Conservation (phyloP, 164 flowering plant genomes). For the Tetracentron sinense region DNA sequence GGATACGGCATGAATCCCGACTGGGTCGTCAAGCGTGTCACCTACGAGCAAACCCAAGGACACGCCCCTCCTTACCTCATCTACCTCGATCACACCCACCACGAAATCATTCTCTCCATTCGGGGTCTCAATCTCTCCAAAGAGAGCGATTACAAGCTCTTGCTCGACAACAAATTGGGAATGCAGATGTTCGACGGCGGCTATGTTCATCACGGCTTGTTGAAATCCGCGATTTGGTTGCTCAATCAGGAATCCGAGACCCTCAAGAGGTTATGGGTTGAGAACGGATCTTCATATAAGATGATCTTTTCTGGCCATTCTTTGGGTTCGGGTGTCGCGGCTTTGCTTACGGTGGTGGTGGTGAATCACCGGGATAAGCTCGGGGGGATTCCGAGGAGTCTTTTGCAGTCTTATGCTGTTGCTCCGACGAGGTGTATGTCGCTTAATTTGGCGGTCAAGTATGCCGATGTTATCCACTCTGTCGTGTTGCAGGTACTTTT, state of each 20-base stretch:
- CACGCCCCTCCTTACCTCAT: conserved; percentile 75
- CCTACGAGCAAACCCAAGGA: conserved; percentile 63
- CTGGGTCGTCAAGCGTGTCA: conserved; percentile 58
- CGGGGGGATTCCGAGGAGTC: conserved; percentile 49
- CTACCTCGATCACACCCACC: conserved; percentile 59
- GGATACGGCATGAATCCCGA: conserved; percentile 56
- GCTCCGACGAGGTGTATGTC: conserved; percentile 83
- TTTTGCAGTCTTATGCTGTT: conserved; percentile 59
- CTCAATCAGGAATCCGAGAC: background rate
- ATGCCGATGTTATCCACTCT: conserved; percentile 73
- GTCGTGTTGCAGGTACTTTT: conserved; percentile 73
- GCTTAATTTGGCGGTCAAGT: conserved; percentile 65
- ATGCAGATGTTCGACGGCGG: background rate
- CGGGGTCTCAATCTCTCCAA: conserved; percentile 71
- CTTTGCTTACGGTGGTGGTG: conserved; percentile 53
- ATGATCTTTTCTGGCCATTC: too few species aligned
- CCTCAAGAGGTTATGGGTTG: background rate
- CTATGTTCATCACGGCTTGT: background rate
- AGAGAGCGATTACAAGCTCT: conserved; percentile 76
- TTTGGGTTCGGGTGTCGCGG: conserved; percentile 80
- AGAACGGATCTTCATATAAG: too few species aligned
- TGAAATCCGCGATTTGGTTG: background rate
- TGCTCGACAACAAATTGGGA: background rate
- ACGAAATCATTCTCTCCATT: conserved; percentile 67
- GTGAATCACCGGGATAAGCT: conserved; percentile 41